Base-by-base conservation (phyloP, 1,284 basidiomycete species). In the Coniferiporia weirii region DNA sequence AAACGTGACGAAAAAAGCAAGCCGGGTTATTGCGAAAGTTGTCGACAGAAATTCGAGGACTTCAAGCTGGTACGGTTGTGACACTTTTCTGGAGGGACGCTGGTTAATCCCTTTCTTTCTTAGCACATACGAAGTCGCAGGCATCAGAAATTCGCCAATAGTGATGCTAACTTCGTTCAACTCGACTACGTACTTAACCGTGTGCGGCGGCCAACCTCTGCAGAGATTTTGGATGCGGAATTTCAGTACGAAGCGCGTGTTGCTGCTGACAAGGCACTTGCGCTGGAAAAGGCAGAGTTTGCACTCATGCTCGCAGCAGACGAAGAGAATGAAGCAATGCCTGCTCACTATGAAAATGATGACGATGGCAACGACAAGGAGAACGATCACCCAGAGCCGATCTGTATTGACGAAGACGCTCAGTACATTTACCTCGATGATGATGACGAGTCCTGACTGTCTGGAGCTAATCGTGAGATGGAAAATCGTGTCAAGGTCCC, bases 21-120 rank as follows among this genome's bases (percentile, higher is more conserved):
- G 72, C 93, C 95, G 6, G 97, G 97, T 9, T 99, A 98, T 73
- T 99, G 97, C 73, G 97, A 99, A 71, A 97, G 95, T 72, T 99
- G 97, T 73, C 83, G 96, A 20, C 69, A 83, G 57, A 93, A 94
- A 71, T 99, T 95, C 69, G 87, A 89, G 0, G 89, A 98, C 72
- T 96, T 99, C 67, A 84, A 85, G 63, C 73, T 79, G 64, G 95
- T 96, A 66, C 69, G 86, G 76, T 47, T 57, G 57, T 56, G 15
- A 10, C 38, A 19, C 49, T 49, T 43, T 57, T 17, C 20, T 54
- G 15, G 40, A 43, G 12, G 15, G 43, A 19, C 52, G 50, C 55
- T 58, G n/a, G 35, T 19, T 58, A 32, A 32, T 49, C 45, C 50
- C 17, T 20, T 17, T 46, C 57, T 48, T 51, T 50, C 55, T 13